Percentiles rank a stretch among this genome's conserved stretches.
Evolutionary conservation across 2,329 filamentous ascomycete species (phyloP).

Genomic region (Microascus cirrosus): DNA sequence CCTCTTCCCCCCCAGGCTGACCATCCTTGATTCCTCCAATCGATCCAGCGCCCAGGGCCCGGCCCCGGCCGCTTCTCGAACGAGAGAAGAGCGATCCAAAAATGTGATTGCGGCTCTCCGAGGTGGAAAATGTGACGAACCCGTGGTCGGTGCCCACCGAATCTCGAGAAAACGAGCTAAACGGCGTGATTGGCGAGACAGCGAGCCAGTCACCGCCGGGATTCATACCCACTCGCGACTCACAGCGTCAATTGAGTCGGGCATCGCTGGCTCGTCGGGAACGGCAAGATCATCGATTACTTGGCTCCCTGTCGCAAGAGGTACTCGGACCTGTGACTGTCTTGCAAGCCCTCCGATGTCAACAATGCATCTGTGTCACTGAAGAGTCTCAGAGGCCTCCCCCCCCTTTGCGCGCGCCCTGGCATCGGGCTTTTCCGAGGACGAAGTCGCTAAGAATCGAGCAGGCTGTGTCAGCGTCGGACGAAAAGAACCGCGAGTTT

Average conservation of each 20-base stretch:
- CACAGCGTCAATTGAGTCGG: not conserved
- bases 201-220: not conserved
- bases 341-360: not conserved
- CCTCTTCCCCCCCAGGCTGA: not conserved
- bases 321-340: not conserved
- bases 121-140: constrained; percentile 10
- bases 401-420: not conserved
- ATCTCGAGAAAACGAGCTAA: constrained; percentile 2
- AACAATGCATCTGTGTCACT: not conserved
- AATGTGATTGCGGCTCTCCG: constrained; percentile 7
- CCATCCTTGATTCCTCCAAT: not conserved
- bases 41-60: not conserved
- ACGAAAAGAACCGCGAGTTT: not conserved
- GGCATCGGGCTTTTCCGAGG: not conserved
- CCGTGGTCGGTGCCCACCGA: constrained; percentile 8
- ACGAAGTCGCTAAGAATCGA: not conserved
- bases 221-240: not conserved
- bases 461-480: not conserved
- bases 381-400: not conserved
- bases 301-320: too few relatives aligned
- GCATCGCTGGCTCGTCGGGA: not conserved
- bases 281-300: not conserved
- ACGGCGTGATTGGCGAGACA: constrained; percentile 9
- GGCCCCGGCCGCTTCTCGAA: not conserved
- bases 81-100: not conserved